phyloP scores from a whole-genome alignment of 345 rosid species.

The Dipteronia dyeriana region DNA sequence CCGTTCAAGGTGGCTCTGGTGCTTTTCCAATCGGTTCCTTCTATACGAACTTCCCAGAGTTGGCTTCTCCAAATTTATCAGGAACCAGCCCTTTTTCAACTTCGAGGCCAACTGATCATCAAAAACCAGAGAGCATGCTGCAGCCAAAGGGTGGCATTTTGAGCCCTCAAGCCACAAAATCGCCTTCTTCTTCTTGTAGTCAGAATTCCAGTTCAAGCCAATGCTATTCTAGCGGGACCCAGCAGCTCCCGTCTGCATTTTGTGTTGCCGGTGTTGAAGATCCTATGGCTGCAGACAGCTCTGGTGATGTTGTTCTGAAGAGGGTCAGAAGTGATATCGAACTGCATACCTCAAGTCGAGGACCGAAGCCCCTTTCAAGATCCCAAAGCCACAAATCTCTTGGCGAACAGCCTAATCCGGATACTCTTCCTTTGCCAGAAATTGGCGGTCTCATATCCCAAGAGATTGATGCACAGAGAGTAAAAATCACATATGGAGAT shows the following conservation, averaged over 20 bases:
- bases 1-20: slow-evolving; percentile 76
- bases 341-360: slow-evolving; percentile 48
- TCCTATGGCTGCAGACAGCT: slow-evolving; percentile 34
- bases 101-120: slow-evolving; percentile 27
- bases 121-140: slow-evolving; percentile 26
- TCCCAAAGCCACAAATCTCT: slow-evolving; percentile 48
- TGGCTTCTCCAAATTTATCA: slow-evolving; percentile 53
- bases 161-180: slow-evolving; percentile 36
- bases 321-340: slow-evolving; percentile 50
- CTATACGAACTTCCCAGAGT: slow-evolving; percentile 64
- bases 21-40: slow-evolving; percentile 65
- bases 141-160: slow-evolving; percentile 33
- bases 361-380: slow-evolving; percentile 37
- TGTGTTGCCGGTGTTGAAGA: slow-evolving; percentile 27
- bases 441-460: slow-evolving; percentile 29
- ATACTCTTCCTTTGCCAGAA: slow-evolving; percentile 30
- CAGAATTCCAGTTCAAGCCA: slow-evolving; percentile 80
- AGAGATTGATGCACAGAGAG: slow-evolving; percentile 53
- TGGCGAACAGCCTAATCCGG: slow-evolving; percentile 32
- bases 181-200: slow-evolving; percentile 72
- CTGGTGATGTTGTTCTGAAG: slow-evolving; percentile 28
- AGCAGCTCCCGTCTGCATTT: slow-evolving; percentile 38
- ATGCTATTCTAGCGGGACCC: slow-evolving; percentile 63
- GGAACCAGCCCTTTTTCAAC: slow-evolving; percentile 31
- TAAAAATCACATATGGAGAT: slow-evolving; percentile 62